These are phyloP conservation scores for Aspergillus baeticus DNA, from an alignment of 495 filamentous ascomycete genomes.

Conservation along the genomic window DNA sequence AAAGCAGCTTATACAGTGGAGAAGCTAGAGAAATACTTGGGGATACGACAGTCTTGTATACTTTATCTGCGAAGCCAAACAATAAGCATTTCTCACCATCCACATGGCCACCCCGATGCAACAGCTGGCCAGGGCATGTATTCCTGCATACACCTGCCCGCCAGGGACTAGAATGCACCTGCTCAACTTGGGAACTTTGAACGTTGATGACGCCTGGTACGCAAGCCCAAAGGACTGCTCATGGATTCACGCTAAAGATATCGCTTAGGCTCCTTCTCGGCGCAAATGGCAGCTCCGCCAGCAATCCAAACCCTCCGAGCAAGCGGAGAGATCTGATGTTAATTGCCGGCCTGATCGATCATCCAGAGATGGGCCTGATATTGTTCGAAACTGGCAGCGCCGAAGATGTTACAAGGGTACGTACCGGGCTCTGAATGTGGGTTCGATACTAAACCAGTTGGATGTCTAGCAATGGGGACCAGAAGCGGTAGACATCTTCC, in stretches of 20 bases:
- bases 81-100: no score
- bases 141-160: constrained; percentile 14
- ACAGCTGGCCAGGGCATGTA: background rate
- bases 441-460: background rate
- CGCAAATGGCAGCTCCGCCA: constrained; percentile 25
- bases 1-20: no score
- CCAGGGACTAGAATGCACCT: constrained; percentile 32
- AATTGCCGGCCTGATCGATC: constrained; percentile 46
- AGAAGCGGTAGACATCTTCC: constrained; percentile 44
- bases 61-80: no score
- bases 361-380: constrained; percentile 50
- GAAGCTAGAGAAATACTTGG: no score
- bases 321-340: constrained; percentile 43
- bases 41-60: no score
- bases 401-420: constrained; percentile 39
- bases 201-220: constrained; percentile 29
- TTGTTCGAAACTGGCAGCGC: constrained; percentile 53
- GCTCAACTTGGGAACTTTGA: constrained; percentile 27
- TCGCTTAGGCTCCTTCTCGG: constrained; percentile 26
- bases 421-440: background rate
- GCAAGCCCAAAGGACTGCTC: background rate
- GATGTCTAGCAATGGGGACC: constrained; percentile 33
- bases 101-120: constrained; percentile 4
- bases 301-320: constrained; percentile 27
- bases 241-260: background rate